Base-by-base conservation (phyloP, 768 basidiomycete species). In the Cubamyces lactineus region DNA sequence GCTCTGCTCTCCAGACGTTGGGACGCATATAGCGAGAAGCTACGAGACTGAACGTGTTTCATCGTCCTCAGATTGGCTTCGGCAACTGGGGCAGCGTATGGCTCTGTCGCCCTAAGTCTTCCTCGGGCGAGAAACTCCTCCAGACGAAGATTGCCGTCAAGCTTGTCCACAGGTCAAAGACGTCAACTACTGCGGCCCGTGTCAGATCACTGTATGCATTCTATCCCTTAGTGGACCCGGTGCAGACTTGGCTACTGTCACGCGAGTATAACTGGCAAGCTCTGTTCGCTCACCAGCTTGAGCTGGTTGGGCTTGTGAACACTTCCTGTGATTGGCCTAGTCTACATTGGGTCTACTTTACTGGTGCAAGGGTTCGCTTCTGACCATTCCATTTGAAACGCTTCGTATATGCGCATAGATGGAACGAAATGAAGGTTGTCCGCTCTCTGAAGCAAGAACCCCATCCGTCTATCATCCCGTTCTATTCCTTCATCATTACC, bases 361-460 rank as follows among this genome's bases (percentile, higher is more conserved):
- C 11, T 34, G 34, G 34, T 34, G 34, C 34, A 34, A 11, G 34
- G 9, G 34, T 1, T 34, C 9, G 9, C 9, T 34, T 34, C 34
- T 34, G 11, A 34, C 34, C 34, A 34, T 34, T 11, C 34, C 34
- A 34, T 34, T 11, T 47, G 21, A 57, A 26, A 41, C 50, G 15
- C 48, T n/a, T 5, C 21, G 58, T 53, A 39, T 8, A 15, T 53
- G 57, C 34, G 41, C 46, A 48, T 65, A 94, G 92, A 78, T 94
- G 95, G 95, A 96, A 95, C 71, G 95, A 98, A 79, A 96, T 96
- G 94, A 96, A 96, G 82, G 90, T 96, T 68, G 87, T 98, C 61
- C 83, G 91, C 67, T 79, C 86, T 12, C 86, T 98, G 74, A 91
- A 90, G 77, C 77, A 86, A 47, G 89, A 94, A 68, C 86, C 88